Base-by-base conservation (phyloP, 805 yeast genomes). In the Citeromyces nyonsensis region DNA sequence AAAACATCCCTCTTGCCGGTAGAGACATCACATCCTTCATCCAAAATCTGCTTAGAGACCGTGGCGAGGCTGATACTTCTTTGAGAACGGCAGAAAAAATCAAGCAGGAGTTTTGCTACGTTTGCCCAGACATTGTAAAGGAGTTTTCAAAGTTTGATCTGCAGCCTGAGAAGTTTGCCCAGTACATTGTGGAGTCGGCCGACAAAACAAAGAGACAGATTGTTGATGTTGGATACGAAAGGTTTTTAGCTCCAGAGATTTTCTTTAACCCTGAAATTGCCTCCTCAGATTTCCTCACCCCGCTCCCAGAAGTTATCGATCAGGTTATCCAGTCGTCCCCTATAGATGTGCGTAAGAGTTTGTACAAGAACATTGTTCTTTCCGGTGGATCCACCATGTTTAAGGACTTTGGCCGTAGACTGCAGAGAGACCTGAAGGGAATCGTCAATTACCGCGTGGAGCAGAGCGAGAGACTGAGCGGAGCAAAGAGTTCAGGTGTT, bases 361-460 rank as follows among this genome's bases (percentile, higher is more conserved):
- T 91, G 37, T 91, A 91, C 62, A 83, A 78, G 57, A 91, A 91
- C 57, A 91, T 91, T 49, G 99, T 91, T 12, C 66, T 91, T 35
- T 79, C 94, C 34, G 98, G 98, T 47, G 99, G 98, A 30, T 85
- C 96, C 2, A 91, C 98, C 7, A 91, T 91, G 98, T 91, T 91
- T 58, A 85, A 85, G 51, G 97, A 91, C 54, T 91, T 91, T 50
- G 97, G 97, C 30, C 80, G 97, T 61, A 74, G 99, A 59, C 66
- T 91, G 45, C 98, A 91, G 60, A 79, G 96, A 58, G 99, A 91
- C 56, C 63, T 91, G 47, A 83, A 84, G 59, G 55, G 69, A 9
- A 64, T 91, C 42, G 97, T 86, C 15, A 86, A 82, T 48, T 85
- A 81, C 40, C 76, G 99, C 58, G 84, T 91, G 38, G 73, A 75